phyloP scores from a whole-genome alignment of 169 alveolate species.

The Eimeria acervulina region DNA sequence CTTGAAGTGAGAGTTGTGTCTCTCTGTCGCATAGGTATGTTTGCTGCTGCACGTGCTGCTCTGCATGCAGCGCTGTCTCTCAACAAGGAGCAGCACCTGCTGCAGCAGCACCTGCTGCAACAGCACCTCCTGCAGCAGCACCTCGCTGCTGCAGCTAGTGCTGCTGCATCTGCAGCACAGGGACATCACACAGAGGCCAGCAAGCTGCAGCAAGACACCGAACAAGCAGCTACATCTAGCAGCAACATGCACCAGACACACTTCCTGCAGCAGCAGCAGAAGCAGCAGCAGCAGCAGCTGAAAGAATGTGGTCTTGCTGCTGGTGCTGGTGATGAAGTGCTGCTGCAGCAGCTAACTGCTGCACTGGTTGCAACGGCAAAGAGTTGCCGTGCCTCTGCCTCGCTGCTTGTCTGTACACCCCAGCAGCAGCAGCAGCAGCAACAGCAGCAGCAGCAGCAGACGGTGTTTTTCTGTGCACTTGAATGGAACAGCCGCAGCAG shows the following conservation, averaged over 20 bases:
- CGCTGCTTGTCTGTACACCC: not conserved
- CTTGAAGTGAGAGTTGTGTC: constrained; percentile 24
- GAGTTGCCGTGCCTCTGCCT: constrained; percentile 4
- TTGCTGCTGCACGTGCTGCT: constrained; percentile 44
- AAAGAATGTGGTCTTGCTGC: not conserved
- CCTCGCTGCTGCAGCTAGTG: not conserved
- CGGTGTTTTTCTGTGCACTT: not conserved
- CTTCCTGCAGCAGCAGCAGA: not conserved
- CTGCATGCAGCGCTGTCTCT: constrained; percentile 39
- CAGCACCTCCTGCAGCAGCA: constrained; percentile 14
- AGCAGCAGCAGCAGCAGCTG: constrained; percentile 25
- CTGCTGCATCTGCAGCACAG: not conserved
- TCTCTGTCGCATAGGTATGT: constrained; percentile 37
- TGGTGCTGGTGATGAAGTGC: not conserved
- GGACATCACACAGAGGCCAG: not conserved
- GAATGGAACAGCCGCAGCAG: constrained; percentile 36
- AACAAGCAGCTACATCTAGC: not conserved
- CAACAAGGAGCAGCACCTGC: constrained; percentile 41
- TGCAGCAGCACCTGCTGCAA: constrained; percentile 57
- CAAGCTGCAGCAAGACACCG: constrained; percentile 3
- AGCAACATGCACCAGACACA: not conserved
- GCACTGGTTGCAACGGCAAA: not conserved
- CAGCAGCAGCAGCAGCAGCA: constrained; percentile 57
- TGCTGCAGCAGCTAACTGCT: not conserved
- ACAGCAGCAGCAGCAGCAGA: constrained; percentile 30